These are phyloP conservation scores for Antarctomyces pellizariae DNA, from an alignment of 495 filamentous ascomycete genomes.

Conservation along the genomic window DNA sequence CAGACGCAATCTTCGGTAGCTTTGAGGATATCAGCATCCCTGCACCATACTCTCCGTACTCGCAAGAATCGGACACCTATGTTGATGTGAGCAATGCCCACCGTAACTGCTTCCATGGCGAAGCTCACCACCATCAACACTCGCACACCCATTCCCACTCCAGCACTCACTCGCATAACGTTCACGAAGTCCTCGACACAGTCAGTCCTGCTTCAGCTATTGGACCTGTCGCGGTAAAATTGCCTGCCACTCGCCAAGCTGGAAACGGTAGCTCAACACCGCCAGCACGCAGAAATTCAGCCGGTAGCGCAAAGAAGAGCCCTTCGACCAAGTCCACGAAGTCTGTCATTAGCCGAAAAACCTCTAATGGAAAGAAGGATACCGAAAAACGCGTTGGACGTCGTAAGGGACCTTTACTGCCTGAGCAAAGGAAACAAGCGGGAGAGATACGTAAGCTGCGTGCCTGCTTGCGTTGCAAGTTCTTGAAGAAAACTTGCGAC, in stretches of 20 bases:
- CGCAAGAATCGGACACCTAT: constrained; percentile 41
- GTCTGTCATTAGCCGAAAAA: constrained; percentile 50
- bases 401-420: constrained; percentile 63
- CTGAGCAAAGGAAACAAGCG: constrained; percentile 86
- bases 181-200: constrained; percentile 13
- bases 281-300: constrained; percentile 30
- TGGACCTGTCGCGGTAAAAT: constrained; percentile 48
- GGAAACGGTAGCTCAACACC: constrained; percentile 31
- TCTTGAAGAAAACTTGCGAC: constrained; percentile 93
- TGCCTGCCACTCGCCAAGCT: constrained; percentile 30
- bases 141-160: constrained; percentile 24
- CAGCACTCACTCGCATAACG: constrained; percentile 5
- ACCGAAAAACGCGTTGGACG: constrained; percentile 78
- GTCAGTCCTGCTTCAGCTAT: constrained; percentile 46
- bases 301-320: constrained; percentile 38
- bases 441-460: constrained; percentile 82
- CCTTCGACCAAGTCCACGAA: constrained; percentile 61
- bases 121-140: constrained; percentile 25
- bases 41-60: constrained; percentile 51
- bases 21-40: constrained; percentile 59
- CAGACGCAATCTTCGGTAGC: constrained; percentile 46
- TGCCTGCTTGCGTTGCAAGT: constrained; percentile 88
- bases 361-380: constrained; percentile 51
- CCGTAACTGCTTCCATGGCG: constrained; percentile 24
- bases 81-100: constrained; percentile 22